Evolutionary conservation across 805 yeast species (phyloP), one percentile per base, ranked within the genome.

Genomic region (Kodamaea laetipori): DNA sequence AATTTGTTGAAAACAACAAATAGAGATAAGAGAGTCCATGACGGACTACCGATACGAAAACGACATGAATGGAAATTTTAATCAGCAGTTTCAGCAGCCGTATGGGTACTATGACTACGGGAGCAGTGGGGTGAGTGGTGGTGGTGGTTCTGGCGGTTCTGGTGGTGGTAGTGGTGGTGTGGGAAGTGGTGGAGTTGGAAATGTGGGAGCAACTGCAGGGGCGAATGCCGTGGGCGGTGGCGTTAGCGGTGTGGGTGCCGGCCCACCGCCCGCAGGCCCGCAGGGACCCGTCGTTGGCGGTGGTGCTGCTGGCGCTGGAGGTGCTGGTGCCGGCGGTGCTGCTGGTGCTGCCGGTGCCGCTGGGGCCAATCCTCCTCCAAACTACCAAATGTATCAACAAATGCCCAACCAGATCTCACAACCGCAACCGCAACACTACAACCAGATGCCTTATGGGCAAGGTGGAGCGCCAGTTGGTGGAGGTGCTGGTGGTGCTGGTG

Each of bases 301-400:
- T 6, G 21, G 24, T 9, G 27, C 38, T 18, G 25, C 27, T n/a
- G 17, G 17, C 9, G 27, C 38, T 6, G 27, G 16, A 19, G 25
- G 35, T 6, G 27, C 36, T 18, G 27, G 39, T 31, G 47, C 39
- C 10, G 30, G 12, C 19, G 27, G 27, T 10, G 38, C 25, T 21
- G 27, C 38, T 12, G 37, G 37, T 10, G 15, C 45, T 1, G 38
- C 47, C 15, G 51, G 39, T 24, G 33, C 54, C 13, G 37, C 54
- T 1, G 48, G 40, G 15, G 46, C 53, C 4, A 41, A 47, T 12
- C 51, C 53, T 4, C 53, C 58, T 6, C 50, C 55, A 25, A 53
- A 48, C 37, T 55, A 52, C 36, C 49, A 50, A 18, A 44, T 54
- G 50, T 57, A 55, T 39, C 61, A 52, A 42, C 60, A 50, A 28